phyloP scores from a whole-genome alignment of 805 yeast genomes.

The Cyberlindnera nakhonratchasimensis region DNA sequence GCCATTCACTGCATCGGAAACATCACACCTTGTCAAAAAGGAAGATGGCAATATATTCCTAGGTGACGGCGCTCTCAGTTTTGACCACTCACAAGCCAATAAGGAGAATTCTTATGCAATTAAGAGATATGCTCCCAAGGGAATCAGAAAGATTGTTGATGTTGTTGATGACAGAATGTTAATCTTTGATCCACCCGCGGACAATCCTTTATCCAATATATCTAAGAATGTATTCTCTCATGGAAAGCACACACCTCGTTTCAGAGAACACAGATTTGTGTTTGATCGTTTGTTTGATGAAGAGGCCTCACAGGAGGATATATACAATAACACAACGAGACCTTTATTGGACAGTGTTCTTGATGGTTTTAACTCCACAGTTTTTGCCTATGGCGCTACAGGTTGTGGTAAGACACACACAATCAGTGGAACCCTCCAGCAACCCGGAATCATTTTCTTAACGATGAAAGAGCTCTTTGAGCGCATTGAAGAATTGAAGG shows the following conservation, averaged over 20 bases:
- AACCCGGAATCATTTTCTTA: conserved; percentile 77
- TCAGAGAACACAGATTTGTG: conserved; percentile 73
- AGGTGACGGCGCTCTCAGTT: conserved; percentile 52
- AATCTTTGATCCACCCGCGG: conserved; percentile 80
- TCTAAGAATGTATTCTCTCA: conserved; percentile 35
- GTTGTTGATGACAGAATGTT: conserved; percentile 85
- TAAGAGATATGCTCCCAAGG: conserved; percentile 36
- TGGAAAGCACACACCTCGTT: conserved; percentile 41
- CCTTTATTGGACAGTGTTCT: conserved; percentile 72
- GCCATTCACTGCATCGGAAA: conserved; percentile 69
- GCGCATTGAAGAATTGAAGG: conserved; percentile 52
- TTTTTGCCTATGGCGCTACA: conserved; percentile 95
- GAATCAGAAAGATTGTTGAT: conserved; percentile 65
- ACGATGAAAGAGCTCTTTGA: conserved; percentile 75
- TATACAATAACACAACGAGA: conserved; percentile 61
- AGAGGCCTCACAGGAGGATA: conserved; percentile 58
- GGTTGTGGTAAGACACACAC: conserved; percentile 98
- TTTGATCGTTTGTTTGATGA: conserved; percentile 80
- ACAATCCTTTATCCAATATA: conserved; percentile 47
- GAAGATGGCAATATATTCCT: conserved; percentile 40
- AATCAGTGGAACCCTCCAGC: conserved; percentile 66
- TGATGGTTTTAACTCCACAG: conserved; percentile 87
- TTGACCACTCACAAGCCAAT: conserved; percentile 13
- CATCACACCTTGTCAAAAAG: conserved; percentile 40
- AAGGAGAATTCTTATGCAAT: conserved; percentile 23